Conservation (phyloP, 2,329 filamentous ascomycete genomes). For the Cyclaneusma minus region DNA sequence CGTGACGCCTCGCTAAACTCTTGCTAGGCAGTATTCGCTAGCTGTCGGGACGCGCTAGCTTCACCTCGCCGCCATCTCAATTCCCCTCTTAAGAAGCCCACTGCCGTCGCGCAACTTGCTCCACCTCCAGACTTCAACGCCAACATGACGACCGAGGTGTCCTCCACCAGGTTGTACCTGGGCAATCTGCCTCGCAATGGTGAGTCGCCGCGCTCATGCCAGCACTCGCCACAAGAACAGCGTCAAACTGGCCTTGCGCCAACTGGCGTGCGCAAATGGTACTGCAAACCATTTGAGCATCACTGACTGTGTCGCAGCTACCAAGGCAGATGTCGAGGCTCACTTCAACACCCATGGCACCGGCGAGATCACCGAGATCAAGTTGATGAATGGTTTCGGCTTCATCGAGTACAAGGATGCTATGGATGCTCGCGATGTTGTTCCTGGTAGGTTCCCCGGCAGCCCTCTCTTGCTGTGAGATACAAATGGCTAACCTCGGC, state of each 20-base stretch:
- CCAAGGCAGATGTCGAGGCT: conserved; percentile 89
- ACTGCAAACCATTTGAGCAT: conserved; percentile 1
- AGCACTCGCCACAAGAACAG: conserved; percentile 1
- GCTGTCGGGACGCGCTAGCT: too few species aligned
- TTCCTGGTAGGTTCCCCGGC: conserved; percentile 59
- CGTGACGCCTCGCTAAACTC: too few species aligned
- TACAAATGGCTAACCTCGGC: conserved; percentile 12
- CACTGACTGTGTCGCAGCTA: conserved; percentile 42
- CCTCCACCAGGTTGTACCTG: conserved; percentile 87
- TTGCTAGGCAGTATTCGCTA: too few species aligned
- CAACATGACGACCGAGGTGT: conserved; percentile 68
- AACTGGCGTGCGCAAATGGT: conserved; percentile 1
- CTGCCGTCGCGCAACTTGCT: neutral
- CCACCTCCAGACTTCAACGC: neutral
- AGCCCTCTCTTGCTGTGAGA: conserved; percentile 10
- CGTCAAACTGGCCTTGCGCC: conserved; percentile 3
- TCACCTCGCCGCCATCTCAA: too few species aligned
- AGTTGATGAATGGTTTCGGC: conserved; percentile 99
- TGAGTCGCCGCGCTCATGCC: conserved; percentile 31
- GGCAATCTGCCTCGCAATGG: conserved; percentile 94
- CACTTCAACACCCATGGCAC: conserved; percentile 94
- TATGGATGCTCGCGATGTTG: conserved; percentile 95
- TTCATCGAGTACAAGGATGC: conserved; percentile 99
- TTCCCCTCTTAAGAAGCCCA: neutral
- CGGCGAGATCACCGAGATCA: conserved; percentile 96